Conservation (phyloP, 2,329 filamentous ascomycete genomes). For the Botryotinia globosa region DNA sequence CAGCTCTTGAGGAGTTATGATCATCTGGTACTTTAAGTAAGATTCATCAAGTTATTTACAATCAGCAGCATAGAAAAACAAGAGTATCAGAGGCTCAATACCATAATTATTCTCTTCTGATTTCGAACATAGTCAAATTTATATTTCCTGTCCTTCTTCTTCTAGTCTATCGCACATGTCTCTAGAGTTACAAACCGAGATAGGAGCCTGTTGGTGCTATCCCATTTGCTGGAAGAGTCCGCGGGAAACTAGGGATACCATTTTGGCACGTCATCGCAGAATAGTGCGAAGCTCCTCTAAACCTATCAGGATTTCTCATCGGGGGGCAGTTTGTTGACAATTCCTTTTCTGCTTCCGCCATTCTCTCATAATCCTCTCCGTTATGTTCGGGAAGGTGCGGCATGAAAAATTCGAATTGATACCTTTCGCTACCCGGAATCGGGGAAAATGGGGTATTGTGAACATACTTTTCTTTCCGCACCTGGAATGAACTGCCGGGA, state of each 20-base stretch:
- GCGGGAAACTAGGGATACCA: too few species aligned
- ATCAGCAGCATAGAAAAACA: background rate
- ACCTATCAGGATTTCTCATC: background rate
- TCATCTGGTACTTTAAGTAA: background rate
- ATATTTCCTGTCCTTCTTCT: background rate
- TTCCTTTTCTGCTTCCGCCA: background rate
- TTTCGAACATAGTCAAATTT: background rate
- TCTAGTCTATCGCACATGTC: background rate
- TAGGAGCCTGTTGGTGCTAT: background rate
- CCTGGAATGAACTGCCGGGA: background rate
- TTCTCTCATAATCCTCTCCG: rapidly evolving
- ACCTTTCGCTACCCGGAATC: background rate
- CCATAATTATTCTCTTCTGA: background rate
- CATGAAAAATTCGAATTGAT: background rate
- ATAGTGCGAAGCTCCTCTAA: background rate
- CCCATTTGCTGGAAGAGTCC: background rate
- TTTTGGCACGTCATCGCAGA: background rate
- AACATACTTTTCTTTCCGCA: background rate
- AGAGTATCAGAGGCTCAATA: too few species aligned
- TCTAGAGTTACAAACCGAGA: background rate
- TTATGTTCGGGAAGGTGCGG: background rate
- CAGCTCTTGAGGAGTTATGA: background rate
- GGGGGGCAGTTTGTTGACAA: background rate
- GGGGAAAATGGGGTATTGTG: background rate
- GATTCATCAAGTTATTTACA: background rate